Base-by-base conservation (phyloP, 2,329 filamentous ascomycete genomes). In the Ophiostoma triangulosporum region DNA sequence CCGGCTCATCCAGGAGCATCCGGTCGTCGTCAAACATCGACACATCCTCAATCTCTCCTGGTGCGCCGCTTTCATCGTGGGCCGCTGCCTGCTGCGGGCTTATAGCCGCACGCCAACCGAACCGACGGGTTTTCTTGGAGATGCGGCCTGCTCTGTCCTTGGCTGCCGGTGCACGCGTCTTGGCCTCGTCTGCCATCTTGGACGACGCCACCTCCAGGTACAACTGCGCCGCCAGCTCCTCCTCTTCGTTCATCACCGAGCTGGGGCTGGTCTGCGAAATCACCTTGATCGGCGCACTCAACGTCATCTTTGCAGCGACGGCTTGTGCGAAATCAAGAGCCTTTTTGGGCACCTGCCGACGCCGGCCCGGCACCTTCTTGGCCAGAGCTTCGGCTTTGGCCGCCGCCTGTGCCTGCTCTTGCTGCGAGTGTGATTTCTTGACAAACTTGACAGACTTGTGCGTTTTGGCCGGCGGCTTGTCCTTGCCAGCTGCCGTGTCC, bases 201-300 rank as follows among this genome's bases (percentile, higher is more conserved):
- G 26, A 31, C 29, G 29, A 32, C 46, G 46, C 46, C 29, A 14
- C 27, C 11, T 48, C 46, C 9, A 32, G 17, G 46, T 33, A 48
- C 5, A 55, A 31, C 50, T 55, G 54, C 14, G 54, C 50, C 11
- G 54, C 50, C 46, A 53, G 15, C 36, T 55, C 46, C 9, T 52
- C 50, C 22, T 52, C 54, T 26, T 52, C 54, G 26, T 35, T 46
- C 15, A 33, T 26, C 38, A 24, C 24, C 11, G 22, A n/a, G 12
- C 24, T 53, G 3, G 33, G 17, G 12, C 24, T 53, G 3, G 33
- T 9, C 29, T 20, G 17, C 6, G 11, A 24, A n/a, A n/a, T 15
- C 9, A 12, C 40, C 32, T 14, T 43, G 17, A 6, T 43, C 38
- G 15, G 17, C 20, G 17, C 38, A 22, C 38, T 22, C 8, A n/a